A percentile compares a stretch with the other conserved stretches of the same genome.
These are phyloP conservation scores for Apiospora marii DNA, from an alignment of 2,329 filamentous ascomycete genomes.

Conservation along the genomic window DNA sequence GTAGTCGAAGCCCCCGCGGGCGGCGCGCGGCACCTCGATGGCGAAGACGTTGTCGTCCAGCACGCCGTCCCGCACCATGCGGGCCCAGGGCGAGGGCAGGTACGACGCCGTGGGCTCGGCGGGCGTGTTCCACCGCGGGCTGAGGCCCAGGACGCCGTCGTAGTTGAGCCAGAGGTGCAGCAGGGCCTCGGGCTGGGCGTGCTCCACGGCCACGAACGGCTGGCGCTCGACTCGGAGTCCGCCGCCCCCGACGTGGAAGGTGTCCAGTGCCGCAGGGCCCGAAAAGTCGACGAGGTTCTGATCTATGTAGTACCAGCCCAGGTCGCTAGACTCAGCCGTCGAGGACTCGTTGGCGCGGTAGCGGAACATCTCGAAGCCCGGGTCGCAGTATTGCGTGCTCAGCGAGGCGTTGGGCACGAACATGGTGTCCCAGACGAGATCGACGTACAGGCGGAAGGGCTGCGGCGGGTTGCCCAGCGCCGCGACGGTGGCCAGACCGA, in stretches of 20 bases:
- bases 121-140: neutral
- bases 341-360: slow-evolving; percentile 4
- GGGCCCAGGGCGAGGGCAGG: neutral
- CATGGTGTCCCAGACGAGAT: neutral
- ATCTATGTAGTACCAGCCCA: neutral
- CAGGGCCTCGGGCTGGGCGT: neutral
- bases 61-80: neutral
- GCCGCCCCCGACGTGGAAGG: neutral
- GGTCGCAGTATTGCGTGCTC: neutral
- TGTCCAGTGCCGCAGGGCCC: neutral
- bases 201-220: slow-evolving; percentile 11
- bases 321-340: neutral
- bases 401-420: slow-evolving; percentile 7
- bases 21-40: slow-evolving; percentile 6
- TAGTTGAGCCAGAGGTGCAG: neutral
- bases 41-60: slow-evolving; percentile 8
- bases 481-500: neutral
- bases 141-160: slow-evolving; percentile 14
- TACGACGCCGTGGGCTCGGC: neutral
- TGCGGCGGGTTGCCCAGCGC: slow-evolving; percentile 9
- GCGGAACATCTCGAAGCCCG: slow-evolving; percentile 5
- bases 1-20: neutral
- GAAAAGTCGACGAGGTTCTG: neutral
- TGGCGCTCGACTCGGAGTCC: neutral
- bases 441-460: neutral